Percentiles rank a stretch among this genome's conserved stretches.
Evolutionary conservation across 768 basidiomycete genomes (phyloP).

Genomic region (Kwoniella botswanensis): DNA sequence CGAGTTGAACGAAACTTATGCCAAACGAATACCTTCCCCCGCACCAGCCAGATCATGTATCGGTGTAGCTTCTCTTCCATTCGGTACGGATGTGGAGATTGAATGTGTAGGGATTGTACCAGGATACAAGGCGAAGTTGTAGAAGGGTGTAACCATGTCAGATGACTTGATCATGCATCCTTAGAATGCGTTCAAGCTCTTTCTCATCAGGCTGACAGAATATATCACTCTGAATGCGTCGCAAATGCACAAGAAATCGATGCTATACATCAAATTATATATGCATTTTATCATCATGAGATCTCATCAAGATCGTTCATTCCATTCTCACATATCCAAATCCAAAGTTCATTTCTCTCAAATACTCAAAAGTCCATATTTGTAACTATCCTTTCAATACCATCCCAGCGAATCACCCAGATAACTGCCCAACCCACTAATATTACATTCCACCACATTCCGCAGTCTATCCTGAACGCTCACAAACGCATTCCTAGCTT

Average conservation of each 20-base stretch:
- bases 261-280: neutral
- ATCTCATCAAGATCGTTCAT: too few relatives aligned
- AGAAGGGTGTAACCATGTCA: neutral
- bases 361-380: neutral
- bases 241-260: too few relatives aligned
- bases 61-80: conserved; percentile 65
- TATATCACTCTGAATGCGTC: too few relatives aligned
- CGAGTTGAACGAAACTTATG: conserved; percentile 21
- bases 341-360: neutral
- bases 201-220: too few relatives aligned
- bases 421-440: conserved; percentile 43
- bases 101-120: conserved; percentile 64
- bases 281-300: neutral
- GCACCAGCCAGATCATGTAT: conserved; percentile 69
- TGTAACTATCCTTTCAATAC: conserved; percentile 13
- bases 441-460: conserved; percentile 60
- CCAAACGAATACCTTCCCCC: conserved; percentile 21
- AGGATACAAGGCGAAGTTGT: conserved; percentile 5
- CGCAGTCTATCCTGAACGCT: conserved; percentile 68
- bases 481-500: conserved; percentile 74
- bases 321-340: neutral
- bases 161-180: too few relatives aligned
- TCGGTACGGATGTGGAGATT: conserved; percentile 67
- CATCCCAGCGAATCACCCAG: conserved; percentile 46
- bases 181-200: too few relatives aligned